Conservation (phyloP, 2,329 filamentous ascomycete genomes). For the Penicillium griseofulvum region DNA sequence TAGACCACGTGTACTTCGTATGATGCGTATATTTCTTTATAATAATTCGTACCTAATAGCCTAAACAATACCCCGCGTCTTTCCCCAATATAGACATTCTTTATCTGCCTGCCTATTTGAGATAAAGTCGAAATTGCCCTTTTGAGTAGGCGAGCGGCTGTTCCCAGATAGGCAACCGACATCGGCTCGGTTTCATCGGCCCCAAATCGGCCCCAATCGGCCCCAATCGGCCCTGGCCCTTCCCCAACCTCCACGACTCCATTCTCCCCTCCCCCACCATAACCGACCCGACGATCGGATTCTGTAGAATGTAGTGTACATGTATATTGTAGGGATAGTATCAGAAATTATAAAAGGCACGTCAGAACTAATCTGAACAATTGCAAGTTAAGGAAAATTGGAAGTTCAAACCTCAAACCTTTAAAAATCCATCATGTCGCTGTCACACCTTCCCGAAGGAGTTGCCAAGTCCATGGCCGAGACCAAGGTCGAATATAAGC, state of each 20-base stretch:
- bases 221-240: not conserved
- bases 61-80: not conserved
- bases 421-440: not conserved
- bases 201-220: not conserved
- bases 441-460: not conserved
- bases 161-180: not conserved
- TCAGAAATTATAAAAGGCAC: not conserved
- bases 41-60: too few species aligned
- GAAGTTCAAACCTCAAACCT: not conserved
- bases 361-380: not conserved
- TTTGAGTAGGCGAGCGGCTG: not conserved
- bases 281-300: conserved; percentile 2
- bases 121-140: not conserved
- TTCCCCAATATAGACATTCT: not conserved
- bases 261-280: not conserved
- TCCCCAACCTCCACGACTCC: not conserved
- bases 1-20: not conserved
- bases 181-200: not conserved
- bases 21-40: too few species aligned
- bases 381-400: not conserved
- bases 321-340: not conserved
- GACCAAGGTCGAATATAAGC: not conserved
- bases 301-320: not conserved
- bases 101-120: not conserved
- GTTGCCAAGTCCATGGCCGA: not conserved